These are phyloP conservation scores for Macrophomina phaseolina DNA, from an alignment of 2,329 filamentous ascomycete genomes.

Conservation along the genomic window DNA sequence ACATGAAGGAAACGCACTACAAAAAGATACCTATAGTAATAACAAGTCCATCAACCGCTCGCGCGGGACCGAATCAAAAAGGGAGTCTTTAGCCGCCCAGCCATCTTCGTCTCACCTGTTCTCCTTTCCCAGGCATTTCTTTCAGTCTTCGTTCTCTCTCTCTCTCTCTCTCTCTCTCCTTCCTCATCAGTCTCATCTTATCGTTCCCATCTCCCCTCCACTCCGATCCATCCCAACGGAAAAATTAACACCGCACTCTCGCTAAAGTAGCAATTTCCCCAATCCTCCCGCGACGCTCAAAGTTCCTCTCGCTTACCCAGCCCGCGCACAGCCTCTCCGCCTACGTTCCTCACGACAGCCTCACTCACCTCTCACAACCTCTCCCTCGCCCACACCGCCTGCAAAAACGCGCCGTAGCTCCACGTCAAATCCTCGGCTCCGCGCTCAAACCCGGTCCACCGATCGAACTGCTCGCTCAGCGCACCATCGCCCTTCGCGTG, in stretches of 20 bases:
- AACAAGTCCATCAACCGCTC: too few relatives aligned
- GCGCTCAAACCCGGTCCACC: constrained; percentile 45
- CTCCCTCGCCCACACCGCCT: constrained; percentile 45
- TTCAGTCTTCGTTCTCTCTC: too few relatives aligned
- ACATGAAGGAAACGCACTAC: too few relatives aligned
- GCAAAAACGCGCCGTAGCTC: constrained; percentile 52
- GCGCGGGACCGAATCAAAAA: too few relatives aligned
- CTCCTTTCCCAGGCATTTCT: too few relatives aligned
- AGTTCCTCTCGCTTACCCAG: neutral
- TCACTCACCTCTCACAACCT: neutral
- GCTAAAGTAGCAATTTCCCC: neutral
- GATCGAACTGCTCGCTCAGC: constrained; percentile 53
- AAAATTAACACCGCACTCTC: neutral
- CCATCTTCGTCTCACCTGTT: too few relatives aligned
- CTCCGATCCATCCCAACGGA: neutral
- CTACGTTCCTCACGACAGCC: neutral
- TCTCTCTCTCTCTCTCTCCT: too few relatives aligned
- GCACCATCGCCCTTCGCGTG: constrained; percentile 47
- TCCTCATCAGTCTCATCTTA: neutral
- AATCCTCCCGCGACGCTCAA: neutral
- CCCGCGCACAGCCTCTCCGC: too few relatives aligned
- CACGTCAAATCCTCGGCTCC: constrained; percentile 53
- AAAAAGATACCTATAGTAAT: too few relatives aligned
- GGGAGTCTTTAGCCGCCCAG: too few relatives aligned
- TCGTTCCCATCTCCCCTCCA: neutral